Evolutionary conservation across 1,284 basidiomycete species (phyloP), one percentile per base, ranked within the genome.

Genomic region (Leccinum angustisporum): DNA sequence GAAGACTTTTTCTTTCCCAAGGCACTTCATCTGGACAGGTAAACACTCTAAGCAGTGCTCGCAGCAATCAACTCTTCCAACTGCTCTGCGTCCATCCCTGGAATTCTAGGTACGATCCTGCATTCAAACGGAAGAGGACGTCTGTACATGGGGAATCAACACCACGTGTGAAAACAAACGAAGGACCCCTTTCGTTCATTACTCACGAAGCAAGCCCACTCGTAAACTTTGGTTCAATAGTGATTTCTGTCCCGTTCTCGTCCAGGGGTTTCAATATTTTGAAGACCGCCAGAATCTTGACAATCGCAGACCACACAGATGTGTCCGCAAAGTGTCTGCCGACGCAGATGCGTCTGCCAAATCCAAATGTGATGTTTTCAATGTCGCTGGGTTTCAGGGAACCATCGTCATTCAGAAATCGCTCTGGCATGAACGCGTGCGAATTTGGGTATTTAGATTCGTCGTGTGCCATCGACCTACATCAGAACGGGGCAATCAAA

Each of bases 391-490:
- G 57, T 25, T 57, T 66, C 46, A 71, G 58, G 2, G 60, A 61
- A 10, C 68, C 65, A 31, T 67, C 63, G 10, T 58, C 59, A 14
- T 63, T 31, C 13, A 70, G 58, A 52, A 72, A 70, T 1, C 69
- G 63, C 18, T 65, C 65, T 6, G 63, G 69, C 14, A 53, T 6
- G 46, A 70, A 66, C 5, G 61, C 63, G 11, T 55, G 52, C 1
- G 68, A 50, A 6, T 56, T 56, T 7, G 68, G 62, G 27, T 69
- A 70, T 25, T 61, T 67, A 25, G 33, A 52, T 21, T 56, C 60
- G 5, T 70, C 31, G 25, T 65, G 67, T 8, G 63, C 60, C 70
- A 70, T 72, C 18, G 59, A 60, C 70, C 63, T 70, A n/a, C 21
- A n/a, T 8, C 2, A 14, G 25, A 60, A 18, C 0, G 14, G n/a